phyloP scores from a whole-genome alignment of 805 yeast species.

The Candida vaughaniae region DNA sequence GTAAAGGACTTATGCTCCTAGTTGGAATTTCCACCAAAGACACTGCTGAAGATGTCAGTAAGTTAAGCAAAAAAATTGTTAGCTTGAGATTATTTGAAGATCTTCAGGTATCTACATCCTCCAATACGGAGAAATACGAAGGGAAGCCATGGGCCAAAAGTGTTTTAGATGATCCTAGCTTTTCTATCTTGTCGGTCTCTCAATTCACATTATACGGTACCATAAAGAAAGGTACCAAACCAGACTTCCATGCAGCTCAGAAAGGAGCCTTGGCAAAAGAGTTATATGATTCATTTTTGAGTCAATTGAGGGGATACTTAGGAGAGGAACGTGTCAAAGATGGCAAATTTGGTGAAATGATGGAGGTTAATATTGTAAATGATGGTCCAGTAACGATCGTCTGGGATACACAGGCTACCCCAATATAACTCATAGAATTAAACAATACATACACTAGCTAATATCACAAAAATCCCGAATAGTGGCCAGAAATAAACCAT shows the following conservation, averaged over 20 bases:
- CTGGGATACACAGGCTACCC: conserved; percentile 60
- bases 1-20: conserved; percentile 71
- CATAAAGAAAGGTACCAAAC: conserved; percentile 88
- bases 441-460: conserved; percentile 3
- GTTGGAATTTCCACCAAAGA: conserved; percentile 85
- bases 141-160: conserved; percentile 74
- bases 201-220: conserved; percentile 90
- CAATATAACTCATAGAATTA: conserved; percentile 2
- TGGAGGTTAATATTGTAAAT: conserved; percentile 85
- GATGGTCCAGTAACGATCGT: conserved; percentile 93
- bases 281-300: conserved; percentile 55
- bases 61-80: conserved; percentile 64
- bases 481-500: conserved; percentile 21
- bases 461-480: conserved; percentile 6
- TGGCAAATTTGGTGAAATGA: conserved; percentile 95
- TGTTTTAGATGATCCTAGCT: conserved; percentile 60
- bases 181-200: conserved; percentile 80
- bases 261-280: conserved; percentile 61
- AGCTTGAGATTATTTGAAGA: conserved; percentile 75
- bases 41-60: conserved; percentile 68
- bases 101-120: conserved; percentile 42
- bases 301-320: conserved; percentile 46
- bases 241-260: conserved; percentile 91
- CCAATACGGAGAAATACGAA: conserved; percentile 38
- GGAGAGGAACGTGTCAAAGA: conserved; percentile 65